phyloP scores from a whole-genome alignment of 805 yeast species.

The Saccharomyces mikatae region DNA sequence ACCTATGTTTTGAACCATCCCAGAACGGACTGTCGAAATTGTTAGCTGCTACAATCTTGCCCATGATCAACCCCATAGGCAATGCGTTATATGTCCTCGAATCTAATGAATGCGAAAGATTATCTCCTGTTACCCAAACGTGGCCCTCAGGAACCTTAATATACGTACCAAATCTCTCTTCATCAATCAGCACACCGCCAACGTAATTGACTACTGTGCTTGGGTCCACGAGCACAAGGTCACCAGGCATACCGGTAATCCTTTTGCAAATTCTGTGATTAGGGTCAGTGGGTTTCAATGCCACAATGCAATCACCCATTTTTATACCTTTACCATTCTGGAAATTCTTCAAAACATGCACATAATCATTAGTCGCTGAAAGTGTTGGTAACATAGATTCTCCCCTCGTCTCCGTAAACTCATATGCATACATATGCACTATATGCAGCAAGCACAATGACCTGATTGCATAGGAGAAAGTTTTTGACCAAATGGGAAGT shows the following conservation, averaged over 20 bases:
- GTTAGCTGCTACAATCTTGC: slow-evolving; percentile 72
- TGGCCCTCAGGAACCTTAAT: slow-evolving; percentile 88
- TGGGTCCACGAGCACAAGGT: slow-evolving; percentile 73
- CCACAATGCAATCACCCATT: slow-evolving; percentile 84
- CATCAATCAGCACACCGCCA: slow-evolving; percentile 5
- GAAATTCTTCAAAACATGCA: slow-evolving; percentile 60
- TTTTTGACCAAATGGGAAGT: slow-evolving; percentile 12
- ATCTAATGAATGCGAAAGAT: slow-evolving; percentile 77
- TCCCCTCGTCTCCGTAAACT: slow-evolving; percentile 76
- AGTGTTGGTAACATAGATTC: slow-evolving; percentile 94
- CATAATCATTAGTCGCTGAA: slow-evolving; percentile 65
- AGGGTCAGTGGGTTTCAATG: slow-evolving; percentile 84
- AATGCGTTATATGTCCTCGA: slow-evolving; percentile 84
- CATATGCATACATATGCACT: slow-evolving; percentile 57
- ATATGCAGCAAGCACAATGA: slow-evolving; percentile 63
- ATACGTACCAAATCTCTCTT: slow-evolving; percentile 36
- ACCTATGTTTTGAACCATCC: slow-evolving; percentile 29
- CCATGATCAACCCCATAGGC: slow-evolving; percentile 82
- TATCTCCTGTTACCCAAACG: slow-evolving; percentile 96
- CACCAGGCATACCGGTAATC: slow-evolving; percentile 95
- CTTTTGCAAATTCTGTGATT: slow-evolving; percentile 82
- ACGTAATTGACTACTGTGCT: slow-evolving; percentile 32
- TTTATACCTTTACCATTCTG: slow-evolving; percentile 56
- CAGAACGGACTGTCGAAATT: slow-evolving; percentile 43
- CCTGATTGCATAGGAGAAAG: slow-evolving; percentile 45